Evolutionary conservation across 2,329 filamentous ascomycete species (phyloP).

Genomic region (Fusarium redolens): DNA sequence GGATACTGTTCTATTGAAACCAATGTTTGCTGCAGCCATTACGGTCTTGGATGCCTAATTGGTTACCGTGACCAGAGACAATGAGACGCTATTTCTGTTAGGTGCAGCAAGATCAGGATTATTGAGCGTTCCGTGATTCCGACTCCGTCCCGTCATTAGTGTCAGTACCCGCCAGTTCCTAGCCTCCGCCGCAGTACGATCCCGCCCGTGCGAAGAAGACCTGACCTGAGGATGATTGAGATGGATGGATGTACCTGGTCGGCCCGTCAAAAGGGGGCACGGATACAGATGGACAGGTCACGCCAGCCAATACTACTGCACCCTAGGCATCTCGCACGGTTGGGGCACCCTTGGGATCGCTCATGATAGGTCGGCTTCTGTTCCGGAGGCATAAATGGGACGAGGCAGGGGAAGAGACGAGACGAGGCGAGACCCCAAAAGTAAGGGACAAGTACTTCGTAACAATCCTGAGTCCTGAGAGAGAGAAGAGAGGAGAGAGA

Average conservation of each 20-base stretch:
- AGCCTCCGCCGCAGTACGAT: slow-evolving; percentile 32
- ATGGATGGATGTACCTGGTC: slow-evolving; percentile 2
- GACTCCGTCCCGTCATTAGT: slow-evolving; percentile 36
- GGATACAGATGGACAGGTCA: slow-evolving; percentile 12
- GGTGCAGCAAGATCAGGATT: not conserved
- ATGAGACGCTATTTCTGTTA: slow-evolving; percentile 5
- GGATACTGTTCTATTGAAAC: slow-evolving; percentile 2
- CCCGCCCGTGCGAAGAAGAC: slow-evolving; percentile 32
- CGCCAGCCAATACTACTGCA: slow-evolving; percentile 19
- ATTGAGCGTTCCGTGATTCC: slow-evolving; percentile 32
- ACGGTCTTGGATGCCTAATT: slow-evolving; percentile 7
- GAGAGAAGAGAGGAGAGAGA: not conserved
- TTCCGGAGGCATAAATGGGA: slow-evolving; percentile 30
- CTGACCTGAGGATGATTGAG: not conserved
- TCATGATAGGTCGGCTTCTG: slow-evolving; percentile 18
- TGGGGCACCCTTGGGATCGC: slow-evolving; percentile 22
- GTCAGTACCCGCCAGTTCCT: slow-evolving; percentile 22
- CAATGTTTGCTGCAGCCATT: slow-evolving; percentile 13
- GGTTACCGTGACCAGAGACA: not conserved
- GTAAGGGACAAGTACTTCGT: slow-evolving; percentile 3
- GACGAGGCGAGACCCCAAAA: slow-evolving; percentile 22
- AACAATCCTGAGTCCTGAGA: not conserved
- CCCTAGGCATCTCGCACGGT: slow-evolving; percentile 34
- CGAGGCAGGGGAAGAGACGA: slow-evolving; percentile 15
- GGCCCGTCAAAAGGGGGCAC: slow-evolving; percentile 24